Evolutionary conservation across 75 land plant genomes (phyloP).

Genomic region (Larix kaempferi): DNA sequence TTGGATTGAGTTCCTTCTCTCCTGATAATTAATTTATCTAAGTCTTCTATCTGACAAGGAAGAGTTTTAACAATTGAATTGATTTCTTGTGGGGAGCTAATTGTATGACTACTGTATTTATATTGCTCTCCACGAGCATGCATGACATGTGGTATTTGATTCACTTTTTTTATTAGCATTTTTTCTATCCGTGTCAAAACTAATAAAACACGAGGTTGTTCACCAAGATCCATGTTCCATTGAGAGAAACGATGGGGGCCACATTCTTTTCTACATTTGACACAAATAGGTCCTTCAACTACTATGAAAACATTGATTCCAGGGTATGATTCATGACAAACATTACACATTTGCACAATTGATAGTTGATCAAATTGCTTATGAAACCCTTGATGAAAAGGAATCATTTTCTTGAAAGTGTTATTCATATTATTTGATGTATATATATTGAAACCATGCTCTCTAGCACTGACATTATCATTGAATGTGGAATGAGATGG

Average conservation of each 20-base stretch:
- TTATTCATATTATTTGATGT: too few species aligned
- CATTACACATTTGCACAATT: too few species aligned
- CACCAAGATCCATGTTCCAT: background rate
- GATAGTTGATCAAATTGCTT: too few species aligned
- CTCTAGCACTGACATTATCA: too few species aligned
- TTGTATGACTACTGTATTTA: background rate
- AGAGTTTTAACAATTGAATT: background rate
- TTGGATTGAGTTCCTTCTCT: background rate
- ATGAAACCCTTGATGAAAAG: too few species aligned
- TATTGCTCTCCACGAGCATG: background rate
- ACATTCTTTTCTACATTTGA: background rate
- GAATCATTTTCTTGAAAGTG: too few species aligned
- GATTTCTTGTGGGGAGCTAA: background rate
- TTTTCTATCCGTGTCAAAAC: background rate
- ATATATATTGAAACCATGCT: too few species aligned
- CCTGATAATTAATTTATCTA: background rate
- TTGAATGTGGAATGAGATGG: too few species aligned
- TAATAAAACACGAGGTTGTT: background rate
- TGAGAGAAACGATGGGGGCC: background rate
- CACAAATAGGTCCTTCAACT: background rate
- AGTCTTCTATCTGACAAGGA: background rate
- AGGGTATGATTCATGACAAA: too few species aligned
- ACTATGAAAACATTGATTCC: too few species aligned
- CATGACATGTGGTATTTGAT: background rate
- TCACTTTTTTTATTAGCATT: background rate